Evolutionary conservation across 352 stramenopile genomes (phyloP).

Genomic region (Saprolegnia diclina): DNA sequence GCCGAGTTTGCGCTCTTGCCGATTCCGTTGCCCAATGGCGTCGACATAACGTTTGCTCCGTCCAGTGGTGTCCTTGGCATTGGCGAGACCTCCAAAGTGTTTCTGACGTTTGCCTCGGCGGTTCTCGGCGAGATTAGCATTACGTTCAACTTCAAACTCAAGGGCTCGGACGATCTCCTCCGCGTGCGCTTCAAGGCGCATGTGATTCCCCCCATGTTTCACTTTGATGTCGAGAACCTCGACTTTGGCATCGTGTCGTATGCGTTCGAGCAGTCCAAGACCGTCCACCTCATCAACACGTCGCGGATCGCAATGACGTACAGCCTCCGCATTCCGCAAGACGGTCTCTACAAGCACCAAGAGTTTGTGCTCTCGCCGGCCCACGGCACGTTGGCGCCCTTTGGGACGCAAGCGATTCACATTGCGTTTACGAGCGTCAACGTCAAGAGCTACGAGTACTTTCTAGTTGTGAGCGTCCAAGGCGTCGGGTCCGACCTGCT

Average conservation of each 20-base stretch:
- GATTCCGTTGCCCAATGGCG: conserved; percentile 33
- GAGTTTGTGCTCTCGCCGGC: conserved; percentile 85
- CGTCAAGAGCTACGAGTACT: conserved; percentile 90
- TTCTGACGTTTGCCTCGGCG: conserved; percentile 82
- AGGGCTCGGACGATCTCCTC: conserved; percentile 83
- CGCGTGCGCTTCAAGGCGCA: conserved; percentile 77
- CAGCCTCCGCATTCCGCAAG: conserved; percentile 85
- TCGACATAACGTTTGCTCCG: conserved; percentile 42
- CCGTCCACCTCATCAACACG: conserved; percentile 86
- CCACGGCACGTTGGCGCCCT: conserved; percentile 68
- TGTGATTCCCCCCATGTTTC: conserved; percentile 91
- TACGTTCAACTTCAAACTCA: conserved; percentile 74
- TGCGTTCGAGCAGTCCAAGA: conserved; percentile 76
- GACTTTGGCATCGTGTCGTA: conserved; percentile 92
- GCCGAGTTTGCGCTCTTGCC: conserved; percentile 65
- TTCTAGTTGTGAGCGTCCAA: conserved; percentile 86
- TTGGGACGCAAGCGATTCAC: conserved; percentile 72
- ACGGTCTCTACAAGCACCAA: conserved; percentile 84
- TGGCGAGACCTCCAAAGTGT: conserved; percentile 77
- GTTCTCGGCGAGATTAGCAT: conserved; percentile 85
- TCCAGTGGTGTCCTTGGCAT: conserved; percentile 51
- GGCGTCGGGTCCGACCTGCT: conserved; percentile 87
- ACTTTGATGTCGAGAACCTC: conserved; percentile 85
- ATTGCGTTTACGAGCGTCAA: conserved; percentile 84
- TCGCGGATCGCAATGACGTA: conserved; percentile 92